Evolutionary conservation across 2,329 filamentous ascomycete genomes (phyloP), one percentile per base, ranked within the genome.

Genomic region (Fonsecaea erecta): DNA sequence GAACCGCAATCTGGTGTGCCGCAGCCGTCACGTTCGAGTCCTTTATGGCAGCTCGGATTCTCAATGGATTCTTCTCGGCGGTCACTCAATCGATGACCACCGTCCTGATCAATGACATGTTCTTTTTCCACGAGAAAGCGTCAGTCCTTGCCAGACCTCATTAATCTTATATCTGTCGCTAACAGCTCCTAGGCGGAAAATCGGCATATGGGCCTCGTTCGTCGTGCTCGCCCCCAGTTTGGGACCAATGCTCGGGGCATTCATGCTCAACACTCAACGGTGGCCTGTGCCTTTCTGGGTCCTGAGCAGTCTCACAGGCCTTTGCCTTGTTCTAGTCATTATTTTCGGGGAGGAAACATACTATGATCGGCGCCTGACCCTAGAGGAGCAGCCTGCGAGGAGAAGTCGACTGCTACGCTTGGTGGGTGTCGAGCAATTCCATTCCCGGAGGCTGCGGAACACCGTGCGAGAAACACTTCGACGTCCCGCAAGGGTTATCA

Each of bases 11-110:
- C 14, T 75, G 81, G 80, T 81, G 78, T 48, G 80, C 80, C 0
- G 78, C 74, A 0, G 79, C 80, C 2, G 77, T 72, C 0, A 76
- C 72, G 2, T 82, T 81, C 66, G 73, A 75, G 14, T 81, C 79
- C 0, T 82, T 80, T 70, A 78, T 81, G 75, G 77, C 77, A 16
- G 75, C 76, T 0, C 74, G 80, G 0, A 77, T 80, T 28, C 69
- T 81, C 2, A 80, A 80, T 55, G 80, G 79, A 7, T 77, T 81
- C 71, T 79, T 80, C 68, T 75, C 73, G 4, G 78, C 74, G 5
- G 76, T 78, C 2, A 73, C 75, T 0, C 77, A 81, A 67, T 76
- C 72, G 1, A 75, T 75, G 34, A 78, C 77, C 1, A 73, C 80
- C 21, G 78, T 78, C 74, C 78, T 75, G 67, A 77, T 80, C 62